Evolutionary conservation across 148 eudicot species (phyloP).

Genomic region (Chenopodium berlandieri): DNA sequence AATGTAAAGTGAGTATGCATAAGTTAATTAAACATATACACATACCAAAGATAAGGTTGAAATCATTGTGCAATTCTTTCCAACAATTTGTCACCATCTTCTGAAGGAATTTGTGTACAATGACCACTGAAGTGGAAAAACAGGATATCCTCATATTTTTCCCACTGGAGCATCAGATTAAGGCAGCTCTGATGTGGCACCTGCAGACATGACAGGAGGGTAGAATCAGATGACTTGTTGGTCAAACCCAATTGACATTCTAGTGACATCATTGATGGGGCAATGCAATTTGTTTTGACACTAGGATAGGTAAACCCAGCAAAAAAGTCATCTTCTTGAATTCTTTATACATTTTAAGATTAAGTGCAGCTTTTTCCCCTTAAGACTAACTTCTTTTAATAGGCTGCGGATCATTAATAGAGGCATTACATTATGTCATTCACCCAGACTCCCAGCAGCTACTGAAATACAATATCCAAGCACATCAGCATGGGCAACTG

Average conservation of each 20-base stretch:
- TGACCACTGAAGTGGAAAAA: constrained; percentile 52
- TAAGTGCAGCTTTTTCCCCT: too few relatives aligned
- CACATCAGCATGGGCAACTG: too few relatives aligned
- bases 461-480: too few relatives aligned
- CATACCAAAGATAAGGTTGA: constrained; percentile 34
- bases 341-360: too few relatives aligned
- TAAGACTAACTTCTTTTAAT: too few relatives aligned
- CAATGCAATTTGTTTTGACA: too few relatives aligned
- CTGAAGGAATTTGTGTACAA: constrained; percentile 39
- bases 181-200: constrained; percentile 38
- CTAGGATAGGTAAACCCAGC: too few relatives aligned
- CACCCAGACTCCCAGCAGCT: too few relatives aligned
- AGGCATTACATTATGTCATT: constrained; percentile 23
- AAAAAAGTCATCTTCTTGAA: too few relatives aligned
- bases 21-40: constrained; percentile 31
- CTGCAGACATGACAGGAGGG: constrained; percentile 34
- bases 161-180: constrained; percentile 35
- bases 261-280: too few relatives aligned
- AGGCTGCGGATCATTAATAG: constrained; percentile 93
- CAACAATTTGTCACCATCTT: constrained; percentile 24
- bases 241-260: too few relatives aligned
- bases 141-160: constrained; percentile 40
- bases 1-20: neutral
- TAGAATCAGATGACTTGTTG: constrained; percentile 9
- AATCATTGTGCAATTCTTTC: constrained; percentile 37